These are phyloP conservation scores for Yamadazyma dushanensis DNA, from an alignment of 1,139 yeast species.

Conservation along the genomic window DNA sequence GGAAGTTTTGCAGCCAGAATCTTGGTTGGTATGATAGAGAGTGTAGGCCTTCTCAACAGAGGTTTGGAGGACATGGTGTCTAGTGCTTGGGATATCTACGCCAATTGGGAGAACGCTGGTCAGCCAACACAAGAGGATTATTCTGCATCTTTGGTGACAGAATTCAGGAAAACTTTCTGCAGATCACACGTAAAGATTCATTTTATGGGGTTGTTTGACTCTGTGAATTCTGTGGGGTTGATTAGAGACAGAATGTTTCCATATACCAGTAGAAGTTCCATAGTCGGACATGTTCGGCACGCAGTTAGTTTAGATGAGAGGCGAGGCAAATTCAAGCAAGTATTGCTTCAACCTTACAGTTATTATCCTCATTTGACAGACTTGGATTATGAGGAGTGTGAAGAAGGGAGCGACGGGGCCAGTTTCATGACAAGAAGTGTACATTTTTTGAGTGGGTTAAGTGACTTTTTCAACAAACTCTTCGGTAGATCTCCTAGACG, in stretches of 20 bases:
- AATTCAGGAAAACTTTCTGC: conserved; percentile 53
- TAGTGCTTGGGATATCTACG: conserved; percentile 62
- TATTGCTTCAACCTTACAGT: conserved; percentile 41
- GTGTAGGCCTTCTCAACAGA: conserved; percentile 53
- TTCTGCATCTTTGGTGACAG: conserved; percentile 44
- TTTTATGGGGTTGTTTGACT: conserved; percentile 68
- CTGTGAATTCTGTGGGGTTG: conserved; percentile 64
- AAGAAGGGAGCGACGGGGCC: conserved; percentile 4
- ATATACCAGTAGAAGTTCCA: conserved; percentile 47
- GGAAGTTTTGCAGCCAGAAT: conserved; percentile 68
- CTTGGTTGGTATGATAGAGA: conserved; percentile 61
- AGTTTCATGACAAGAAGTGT: conserved; percentile 3
- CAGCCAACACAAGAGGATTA: conserved; percentile 49
- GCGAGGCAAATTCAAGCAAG: conserved; percentile 59
- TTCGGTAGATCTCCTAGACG: conserved; percentile 9
- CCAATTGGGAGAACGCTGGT: conserved; percentile 61
- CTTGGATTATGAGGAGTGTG: conserved; percentile 19
- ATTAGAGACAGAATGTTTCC: conserved; percentile 59
- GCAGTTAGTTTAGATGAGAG: conserved; percentile 68
- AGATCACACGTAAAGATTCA: conserved; percentile 43
- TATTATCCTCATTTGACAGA: conserved; percentile 29
- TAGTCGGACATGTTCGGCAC: conserved; percentile 60
- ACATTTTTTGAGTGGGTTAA: conserved; percentile 4
- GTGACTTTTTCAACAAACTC: conserved; percentile 4
- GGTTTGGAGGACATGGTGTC: conserved; percentile 56